A percentile compares a stretch with the other conserved stretches of the same genome.
Evolutionary conservation across 2,329 filamentous ascomycete genomes (phyloP).

Genomic region (Sporothrix brunneoviolacea): DNA sequence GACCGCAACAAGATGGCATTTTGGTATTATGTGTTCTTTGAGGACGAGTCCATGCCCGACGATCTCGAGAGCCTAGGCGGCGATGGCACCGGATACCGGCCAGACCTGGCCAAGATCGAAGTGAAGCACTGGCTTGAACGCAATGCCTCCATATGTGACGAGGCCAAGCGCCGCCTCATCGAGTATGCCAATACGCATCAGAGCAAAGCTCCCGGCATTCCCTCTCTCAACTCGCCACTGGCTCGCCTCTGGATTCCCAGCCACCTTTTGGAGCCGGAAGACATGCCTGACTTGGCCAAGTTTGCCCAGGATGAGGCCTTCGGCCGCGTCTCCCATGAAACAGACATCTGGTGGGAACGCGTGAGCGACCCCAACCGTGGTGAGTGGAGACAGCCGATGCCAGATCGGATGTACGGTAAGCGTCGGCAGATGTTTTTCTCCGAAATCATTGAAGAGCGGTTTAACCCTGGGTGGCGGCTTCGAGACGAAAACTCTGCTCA

Average conservation of each 20-base stretch:
- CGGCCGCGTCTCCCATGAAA: slow-evolving; percentile 56
- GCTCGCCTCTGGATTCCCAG: slow-evolving; percentile 51
- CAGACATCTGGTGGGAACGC: slow-evolving; percentile 59
- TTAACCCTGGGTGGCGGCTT: slow-evolving; percentile 38
- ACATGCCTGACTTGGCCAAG: slow-evolving; percentile 48
- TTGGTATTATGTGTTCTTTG: slow-evolving; percentile 60
- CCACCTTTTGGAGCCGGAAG: slow-evolving; percentile 39
- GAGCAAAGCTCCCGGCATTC: slow-evolving; percentile 42
- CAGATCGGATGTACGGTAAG: slow-evolving; percentile 53
- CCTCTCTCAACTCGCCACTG: slow-evolving; percentile 44
- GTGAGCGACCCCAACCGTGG: slow-evolving; percentile 55
- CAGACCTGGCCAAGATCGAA: slow-evolving; percentile 52
- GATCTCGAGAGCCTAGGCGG: slow-evolving; percentile 45
- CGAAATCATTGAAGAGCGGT: slow-evolving; percentile 52
- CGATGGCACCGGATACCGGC: slow-evolving; percentile 47
- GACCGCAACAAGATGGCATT: slow-evolving; percentile 65
- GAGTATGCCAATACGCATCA: slow-evolving; percentile 47
- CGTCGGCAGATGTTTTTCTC: slow-evolving; percentile 52
- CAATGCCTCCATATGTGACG: slow-evolving; percentile 52
- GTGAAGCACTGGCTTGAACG: slow-evolving; percentile 57
- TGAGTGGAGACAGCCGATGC: slow-evolving; percentile 53
- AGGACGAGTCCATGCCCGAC: slow-evolving; percentile 44
- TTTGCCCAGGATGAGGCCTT: slow-evolving; percentile 54
- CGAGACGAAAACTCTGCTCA: slow-evolving; percentile 30
- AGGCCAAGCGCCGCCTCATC: slow-evolving; percentile 47